These are phyloP conservation scores for Termitomyces heimii DNA, from an alignment of 768 basidiomycete species.

Conservation along the genomic window DNA sequence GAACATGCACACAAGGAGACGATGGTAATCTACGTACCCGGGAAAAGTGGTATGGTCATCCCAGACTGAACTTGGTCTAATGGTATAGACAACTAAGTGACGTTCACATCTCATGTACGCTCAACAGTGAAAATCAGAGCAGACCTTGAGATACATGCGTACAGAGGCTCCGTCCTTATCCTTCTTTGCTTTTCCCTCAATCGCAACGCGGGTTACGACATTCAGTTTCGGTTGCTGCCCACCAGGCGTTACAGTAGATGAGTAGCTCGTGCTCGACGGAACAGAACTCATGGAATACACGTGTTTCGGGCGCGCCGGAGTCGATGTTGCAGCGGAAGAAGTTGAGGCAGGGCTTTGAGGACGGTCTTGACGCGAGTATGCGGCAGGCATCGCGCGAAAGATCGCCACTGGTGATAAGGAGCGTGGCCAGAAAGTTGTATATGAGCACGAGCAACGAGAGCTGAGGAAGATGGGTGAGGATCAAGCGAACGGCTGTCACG, in stretches of 20 bases:
- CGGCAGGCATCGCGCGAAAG: conserved; percentile 7
- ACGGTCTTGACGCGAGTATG: conserved; percentile 10
- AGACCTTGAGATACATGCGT: conserved; percentile 74
- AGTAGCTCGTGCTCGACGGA: conserved; percentile 29
- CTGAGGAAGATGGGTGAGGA: conserved; percentile 4
- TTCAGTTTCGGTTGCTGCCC: conserved; percentile 47
- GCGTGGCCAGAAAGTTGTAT: neutral
- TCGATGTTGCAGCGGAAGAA: conserved; percentile 1
- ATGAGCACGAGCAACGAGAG: neutral
- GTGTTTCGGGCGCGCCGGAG: conserved; percentile 10
- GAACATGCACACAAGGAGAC: neutral
- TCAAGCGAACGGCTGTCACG: neutral
- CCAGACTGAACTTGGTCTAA: conserved; percentile 62
- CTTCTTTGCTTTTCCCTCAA: conserved; percentile 68
- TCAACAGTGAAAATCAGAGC: neutral
- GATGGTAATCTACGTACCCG: conserved; percentile 38
- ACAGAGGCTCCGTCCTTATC: conserved; percentile 61
- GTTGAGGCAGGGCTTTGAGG: conserved; percentile 9
- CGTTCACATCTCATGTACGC: neutral
- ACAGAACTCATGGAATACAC: conserved; percentile 15
- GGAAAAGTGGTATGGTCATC: conserved; percentile 64
- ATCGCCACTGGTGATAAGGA: neutral
- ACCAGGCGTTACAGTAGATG: conserved; percentile 40
- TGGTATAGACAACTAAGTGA: conserved; percentile 56
- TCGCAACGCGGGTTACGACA: conserved; percentile 66